A percentile compares a stretch with the other conserved stretches of the same genome.
phyloP scores from a whole-genome alignment of 345 rosid genomes.

The Eucalyptus pauciflora region DNA sequence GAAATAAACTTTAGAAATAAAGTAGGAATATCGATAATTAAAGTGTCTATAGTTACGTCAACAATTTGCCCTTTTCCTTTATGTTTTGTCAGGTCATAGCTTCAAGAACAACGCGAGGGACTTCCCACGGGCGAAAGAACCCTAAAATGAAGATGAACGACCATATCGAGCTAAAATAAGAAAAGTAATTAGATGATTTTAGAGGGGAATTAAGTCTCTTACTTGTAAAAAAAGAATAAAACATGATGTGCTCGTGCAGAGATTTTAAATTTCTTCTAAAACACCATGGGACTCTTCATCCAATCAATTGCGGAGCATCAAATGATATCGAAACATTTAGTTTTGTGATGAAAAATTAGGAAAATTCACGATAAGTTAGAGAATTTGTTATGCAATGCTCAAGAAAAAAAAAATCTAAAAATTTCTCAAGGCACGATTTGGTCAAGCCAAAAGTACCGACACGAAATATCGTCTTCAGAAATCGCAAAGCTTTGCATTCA shows the following conservation, averaged over 20 bases:
- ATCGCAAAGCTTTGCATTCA: accelerated
- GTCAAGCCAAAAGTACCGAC: not conserved
- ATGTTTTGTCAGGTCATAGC: not conserved
- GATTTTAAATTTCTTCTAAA: not conserved
- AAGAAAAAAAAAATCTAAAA: not conserved
- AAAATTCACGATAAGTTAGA: not conserved
- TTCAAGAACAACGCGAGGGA: not conserved
- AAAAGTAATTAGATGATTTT: not conserved
- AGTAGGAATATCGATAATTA: not conserved
- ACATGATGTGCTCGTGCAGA: not conserved
- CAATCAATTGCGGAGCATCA: accelerated
- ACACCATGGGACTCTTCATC: accelerated
- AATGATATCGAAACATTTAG: not conserved
- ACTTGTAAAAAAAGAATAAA: accelerated
- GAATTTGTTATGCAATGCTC: not conserved
- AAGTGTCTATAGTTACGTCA: not conserved
- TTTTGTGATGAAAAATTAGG: not conserved
- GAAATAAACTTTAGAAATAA: not conserved
- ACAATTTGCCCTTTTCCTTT: not conserved
- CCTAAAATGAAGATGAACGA: not conserved
- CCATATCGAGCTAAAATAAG: not conserved
- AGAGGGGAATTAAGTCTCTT: not conserved
- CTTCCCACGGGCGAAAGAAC: not conserved
- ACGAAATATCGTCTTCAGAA: accelerated
- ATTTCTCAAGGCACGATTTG: accelerated